Evolutionary conservation across 768 basidiomycete species (phyloP).

Genomic region (Kwoniella dejecticola): DNA sequence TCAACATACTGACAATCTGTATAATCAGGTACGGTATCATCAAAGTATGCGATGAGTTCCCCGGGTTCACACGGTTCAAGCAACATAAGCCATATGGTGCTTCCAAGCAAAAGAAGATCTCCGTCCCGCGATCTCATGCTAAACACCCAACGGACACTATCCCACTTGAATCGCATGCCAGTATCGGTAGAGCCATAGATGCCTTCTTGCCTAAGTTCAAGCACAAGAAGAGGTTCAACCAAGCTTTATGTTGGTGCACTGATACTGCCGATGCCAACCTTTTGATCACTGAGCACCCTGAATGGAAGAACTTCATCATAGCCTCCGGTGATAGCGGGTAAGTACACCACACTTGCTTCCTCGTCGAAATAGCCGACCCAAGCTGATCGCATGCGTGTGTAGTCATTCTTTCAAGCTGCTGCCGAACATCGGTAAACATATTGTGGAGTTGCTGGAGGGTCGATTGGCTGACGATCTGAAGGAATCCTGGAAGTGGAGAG

Average conservation of each 20-base stretch:
- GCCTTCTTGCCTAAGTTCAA: conserved; percentile 39
- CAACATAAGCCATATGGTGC: conserved; percentile 36
- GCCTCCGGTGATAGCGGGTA: conserved; percentile 48
- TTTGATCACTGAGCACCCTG: conserved; percentile 49
- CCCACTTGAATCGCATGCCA: conserved; percentile 28
- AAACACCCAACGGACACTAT: conserved; percentile 46
- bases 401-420: conserved; percentile 51
- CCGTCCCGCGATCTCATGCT: conserved; percentile 49
- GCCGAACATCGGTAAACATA: conserved; percentile 42
- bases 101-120: conserved; percentile 13
- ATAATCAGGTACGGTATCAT: conserved; percentile 22
- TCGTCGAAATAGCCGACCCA: no score
- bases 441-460: conserved; percentile 49
- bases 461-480: conserved; percentile 25
- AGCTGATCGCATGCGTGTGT: background rate
- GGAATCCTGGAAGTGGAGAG: conserved; percentile 35
- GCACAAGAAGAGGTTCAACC: conserved; percentile 34
- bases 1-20: background rate
- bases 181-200: conserved; percentile 31
- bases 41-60: conserved; percentile 45
- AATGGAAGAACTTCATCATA: conserved; percentile 41
- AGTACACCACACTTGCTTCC: background rate
- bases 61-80: conserved; percentile 39
- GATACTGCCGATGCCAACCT: conserved; percentile 47
- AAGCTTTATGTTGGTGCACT: conserved; percentile 52